These are phyloP conservation scores for Amylocystis lapponica DNA, from an alignment of 768 basidiomycete species.

Conservation along the genomic window DNA sequence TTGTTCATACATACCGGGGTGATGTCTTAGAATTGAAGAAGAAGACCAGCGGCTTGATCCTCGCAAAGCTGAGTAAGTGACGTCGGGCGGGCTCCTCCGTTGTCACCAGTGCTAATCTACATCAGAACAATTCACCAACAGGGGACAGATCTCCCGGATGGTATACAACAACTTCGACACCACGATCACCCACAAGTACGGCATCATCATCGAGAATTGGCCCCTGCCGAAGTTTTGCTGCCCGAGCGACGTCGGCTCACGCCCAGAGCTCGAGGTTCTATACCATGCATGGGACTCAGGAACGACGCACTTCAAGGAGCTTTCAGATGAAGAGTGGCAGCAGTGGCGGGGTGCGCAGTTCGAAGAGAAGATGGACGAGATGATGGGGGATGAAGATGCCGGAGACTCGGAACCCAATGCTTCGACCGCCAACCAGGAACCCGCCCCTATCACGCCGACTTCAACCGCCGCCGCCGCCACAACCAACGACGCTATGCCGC, in stretches of 20 bases:
- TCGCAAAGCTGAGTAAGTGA: conserved; percentile 3
- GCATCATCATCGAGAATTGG: conserved; percentile 17
- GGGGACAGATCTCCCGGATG: conserved; percentile 7
- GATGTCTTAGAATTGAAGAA: too few species aligned
- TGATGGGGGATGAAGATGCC: too few species aligned
- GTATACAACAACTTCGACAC: conserved; percentile 15
- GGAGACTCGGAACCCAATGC: too few species aligned
- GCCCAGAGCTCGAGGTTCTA: conserved; percentile 9
- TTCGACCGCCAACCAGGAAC: too few species aligned
- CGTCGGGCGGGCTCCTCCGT: neutral
- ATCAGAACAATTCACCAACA: neutral
- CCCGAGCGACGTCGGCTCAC: conserved; percentile 10
- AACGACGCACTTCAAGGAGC: conserved; percentile 10
- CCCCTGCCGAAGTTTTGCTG: conserved; percentile 13
- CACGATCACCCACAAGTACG: conserved; percentile 12
- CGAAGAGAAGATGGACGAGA: too few species aligned
- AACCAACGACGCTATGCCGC: too few species aligned
- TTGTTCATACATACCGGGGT: too few species aligned
- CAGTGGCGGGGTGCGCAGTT: conserved; percentile 9
- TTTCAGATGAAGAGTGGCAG: conserved; percentile 8
- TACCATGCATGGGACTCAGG: conserved; percentile 14
- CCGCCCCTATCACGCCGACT: too few species aligned
- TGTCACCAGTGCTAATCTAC: neutral
- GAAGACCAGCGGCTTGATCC: neutral
- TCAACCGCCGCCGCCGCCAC: too few species aligned